Conservation (phyloP, 2,329 filamentous ascomycete genomes). For the Chalaropsis ovoidea region DNA sequence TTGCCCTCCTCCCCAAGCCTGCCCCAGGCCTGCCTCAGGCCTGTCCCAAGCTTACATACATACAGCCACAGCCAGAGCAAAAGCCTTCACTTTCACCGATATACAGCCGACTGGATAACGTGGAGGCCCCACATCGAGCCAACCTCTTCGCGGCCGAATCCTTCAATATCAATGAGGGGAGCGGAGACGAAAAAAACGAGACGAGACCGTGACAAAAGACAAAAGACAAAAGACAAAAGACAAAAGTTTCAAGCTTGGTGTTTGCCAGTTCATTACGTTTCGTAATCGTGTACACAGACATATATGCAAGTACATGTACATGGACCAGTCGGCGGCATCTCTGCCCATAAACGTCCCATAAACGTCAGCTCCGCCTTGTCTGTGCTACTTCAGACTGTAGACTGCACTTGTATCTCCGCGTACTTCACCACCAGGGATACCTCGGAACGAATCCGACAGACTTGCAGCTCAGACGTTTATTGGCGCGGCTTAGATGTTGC, state of each 20-base stretch:
- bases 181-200: background rate
- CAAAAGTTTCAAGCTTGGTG: background rate
- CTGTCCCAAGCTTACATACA: no score
- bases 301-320: background rate
- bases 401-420: no score
- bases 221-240: background rate
- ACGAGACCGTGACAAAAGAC: background rate
- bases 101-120: background rate
- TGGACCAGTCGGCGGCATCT: no score
- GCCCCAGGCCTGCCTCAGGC: no score
- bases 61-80: no score
- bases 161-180: background rate
- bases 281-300: background rate
- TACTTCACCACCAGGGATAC: background rate
- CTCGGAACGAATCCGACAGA: background rate
- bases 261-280: background rate
- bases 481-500: slow-evolving; percentile 1
- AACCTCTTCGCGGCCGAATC: background rate
- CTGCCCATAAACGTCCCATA: background rate
- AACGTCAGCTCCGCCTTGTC: background rate
- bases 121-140: background rate
- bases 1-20: background rate
- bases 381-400: background rate
- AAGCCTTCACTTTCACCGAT: slow-evolving; percentile 1
- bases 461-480: slow-evolving; percentile 8